Conservation (phyloP, 2,329 filamentous ascomycete genomes). For the Aaosphaeria pasadenensis region DNA sequence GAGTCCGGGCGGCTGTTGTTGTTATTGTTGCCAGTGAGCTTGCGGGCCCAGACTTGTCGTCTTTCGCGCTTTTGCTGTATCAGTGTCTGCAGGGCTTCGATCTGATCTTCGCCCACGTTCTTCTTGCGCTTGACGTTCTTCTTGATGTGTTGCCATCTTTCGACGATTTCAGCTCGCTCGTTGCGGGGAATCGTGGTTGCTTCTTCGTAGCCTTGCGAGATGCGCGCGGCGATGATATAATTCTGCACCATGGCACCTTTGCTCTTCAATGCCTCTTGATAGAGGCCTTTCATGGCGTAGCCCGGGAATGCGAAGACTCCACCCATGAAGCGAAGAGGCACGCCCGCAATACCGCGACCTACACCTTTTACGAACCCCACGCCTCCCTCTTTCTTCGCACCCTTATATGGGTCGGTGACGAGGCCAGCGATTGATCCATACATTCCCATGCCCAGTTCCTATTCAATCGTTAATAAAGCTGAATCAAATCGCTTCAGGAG, state of each 20-base stretch:
- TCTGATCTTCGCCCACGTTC: slow-evolving; percentile 46
- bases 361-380: slow-evolving; percentile 75
- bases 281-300: slow-evolving; percentile 78
- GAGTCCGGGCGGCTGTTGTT: slow-evolving; percentile 16
- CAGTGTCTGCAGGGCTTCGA: slow-evolving; percentile 50
- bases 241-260: slow-evolving; percentile 71
- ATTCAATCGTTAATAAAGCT: slow-evolving; percentile 4
- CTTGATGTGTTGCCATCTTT: slow-evolving; percentile 61
- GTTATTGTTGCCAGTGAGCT: slow-evolving; percentile 4
- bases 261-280: slow-evolving; percentile 70
- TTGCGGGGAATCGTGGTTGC: slow-evolving; percentile 51
- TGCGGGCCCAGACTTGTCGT: slow-evolving; percentile 33
- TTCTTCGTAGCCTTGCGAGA: slow-evolving; percentile 71
- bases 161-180: slow-evolving; percentile 63
- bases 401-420: slow-evolving; percentile 72
- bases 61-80: slow-evolving; percentile 34
- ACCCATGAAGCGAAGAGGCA: slow-evolving; percentile 78
- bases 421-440: slow-evolving; percentile 81
- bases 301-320: slow-evolving; percentile 65
- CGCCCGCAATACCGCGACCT: slow-evolving; percentile 77
- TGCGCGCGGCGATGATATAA: slow-evolving; percentile 75
- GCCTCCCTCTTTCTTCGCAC: slow-evolving; percentile 62
- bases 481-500: background rate
- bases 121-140: slow-evolving; percentile 58
- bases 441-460: slow-evolving; percentile 72